These are phyloP conservation scores for Cryoendolithus antarcticus DNA, from an alignment of 2,329 filamentous ascomycete species.

Conservation along the genomic window DNA sequence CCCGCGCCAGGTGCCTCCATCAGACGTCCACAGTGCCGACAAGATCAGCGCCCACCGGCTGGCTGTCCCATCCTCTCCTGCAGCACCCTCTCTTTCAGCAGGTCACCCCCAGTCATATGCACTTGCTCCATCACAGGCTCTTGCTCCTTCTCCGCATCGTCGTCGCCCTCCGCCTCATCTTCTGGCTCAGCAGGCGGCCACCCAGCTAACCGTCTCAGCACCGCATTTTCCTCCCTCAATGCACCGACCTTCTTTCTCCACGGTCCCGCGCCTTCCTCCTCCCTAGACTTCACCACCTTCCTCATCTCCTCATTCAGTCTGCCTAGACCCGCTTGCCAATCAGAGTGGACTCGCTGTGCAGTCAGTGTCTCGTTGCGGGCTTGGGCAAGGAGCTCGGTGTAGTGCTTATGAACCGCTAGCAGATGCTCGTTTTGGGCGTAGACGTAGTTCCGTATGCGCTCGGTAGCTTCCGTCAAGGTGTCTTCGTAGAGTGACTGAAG, in stretches of 20 bases:
- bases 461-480: constrained; percentile 20
- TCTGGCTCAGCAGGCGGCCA: constrained; percentile 29
- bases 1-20: too few species aligned
- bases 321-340: constrained; percentile 36
- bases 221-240: constrained; percentile 36
- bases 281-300: constrained; percentile 26
- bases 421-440: constrained; percentile 32
- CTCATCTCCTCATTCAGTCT: constrained; percentile 32
- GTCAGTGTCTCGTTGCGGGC: constrained; percentile 33
- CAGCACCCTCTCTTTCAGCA: too few species aligned
- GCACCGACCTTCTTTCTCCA: constrained; percentile 28
- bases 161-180: constrained; percentile 25
- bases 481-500: constrained; percentile 29
- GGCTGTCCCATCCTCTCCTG: too few species aligned
- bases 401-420: constrained; percentile 35
- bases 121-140: background rate
- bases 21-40: too few species aligned
- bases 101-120: too few species aligned
- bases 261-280: constrained; percentile 21
- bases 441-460: constrained; percentile 20
- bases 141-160: constrained; percentile 8
- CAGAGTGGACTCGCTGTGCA: constrained; percentile 34
- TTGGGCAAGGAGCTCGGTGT: constrained; percentile 31
- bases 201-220: constrained; percentile 32
- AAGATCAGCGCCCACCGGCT: too few species aligned